A percentile compares a stretch with the other conserved stretches of the same genome.
Evolutionary conservation across 495 filamentous ascomycete genomes (phyloP).

Genomic region (Aspergillus mulundensis): DNA sequence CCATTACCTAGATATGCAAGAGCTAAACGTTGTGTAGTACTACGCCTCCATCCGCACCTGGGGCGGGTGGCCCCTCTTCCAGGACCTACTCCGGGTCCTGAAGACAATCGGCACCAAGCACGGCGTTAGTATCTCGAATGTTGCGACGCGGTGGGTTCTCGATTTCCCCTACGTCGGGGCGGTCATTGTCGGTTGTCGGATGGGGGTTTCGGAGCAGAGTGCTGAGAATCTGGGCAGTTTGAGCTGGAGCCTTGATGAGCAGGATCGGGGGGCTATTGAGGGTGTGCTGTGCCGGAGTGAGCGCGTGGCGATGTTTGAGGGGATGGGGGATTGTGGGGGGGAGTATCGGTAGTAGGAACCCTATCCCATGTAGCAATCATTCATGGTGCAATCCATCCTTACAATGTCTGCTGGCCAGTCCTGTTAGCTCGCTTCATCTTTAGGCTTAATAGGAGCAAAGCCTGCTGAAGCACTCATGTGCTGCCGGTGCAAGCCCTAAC

Average conservation of each 20-base stretch:
- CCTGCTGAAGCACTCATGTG: too few species aligned
- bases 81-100: not conserved
- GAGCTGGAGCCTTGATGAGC: not conserved
- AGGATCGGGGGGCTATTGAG: not conserved
- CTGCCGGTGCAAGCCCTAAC: too few species aligned
- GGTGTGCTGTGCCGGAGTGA: not conserved
- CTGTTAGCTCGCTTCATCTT: too few species aligned
- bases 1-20: too few species aligned
- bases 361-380: too few species aligned
- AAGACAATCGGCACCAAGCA: not conserved
- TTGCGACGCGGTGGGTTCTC: not conserved
- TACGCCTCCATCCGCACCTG: conserved; percentile 37
- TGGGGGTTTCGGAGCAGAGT: not conserved
- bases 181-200: not conserved
- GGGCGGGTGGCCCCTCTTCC: conserved; percentile 15
- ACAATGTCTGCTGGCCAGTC: too few species aligned
- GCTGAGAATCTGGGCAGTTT: not conserved
- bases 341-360: not conserved
- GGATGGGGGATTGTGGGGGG: not conserved
- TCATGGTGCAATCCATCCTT: too few species aligned
- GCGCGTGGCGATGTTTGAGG: not conserved
- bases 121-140: not conserved
- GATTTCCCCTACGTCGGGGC: not conserved
- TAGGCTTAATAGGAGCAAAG: too few species aligned
- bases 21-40: conserved; percentile 15